phyloP scores from a whole-genome alignment of 192 early-diverging fungal genomes.

The Entomortierella lignicola region DNA sequence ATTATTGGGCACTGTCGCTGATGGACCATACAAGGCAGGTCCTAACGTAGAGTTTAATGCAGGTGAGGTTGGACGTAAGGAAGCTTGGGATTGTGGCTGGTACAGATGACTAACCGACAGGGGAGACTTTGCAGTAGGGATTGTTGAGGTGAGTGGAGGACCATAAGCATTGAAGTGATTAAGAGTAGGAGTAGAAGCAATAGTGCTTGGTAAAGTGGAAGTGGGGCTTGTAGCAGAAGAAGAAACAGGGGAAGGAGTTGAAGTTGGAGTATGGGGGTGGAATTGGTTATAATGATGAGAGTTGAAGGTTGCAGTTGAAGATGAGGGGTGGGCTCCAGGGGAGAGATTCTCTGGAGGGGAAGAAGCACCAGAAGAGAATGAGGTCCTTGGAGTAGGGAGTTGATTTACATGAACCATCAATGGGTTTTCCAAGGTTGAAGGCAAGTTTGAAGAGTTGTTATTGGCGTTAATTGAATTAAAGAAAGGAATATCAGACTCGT shows the following conservation, averaged over 20 bases:
- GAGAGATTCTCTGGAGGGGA: constrained; percentile 50
- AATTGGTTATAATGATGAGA: constrained; percentile 15
- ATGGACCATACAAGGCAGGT: constrained; percentile 28
- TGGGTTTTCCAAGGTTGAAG: constrained; percentile 23
- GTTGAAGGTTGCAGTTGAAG: constrained; percentile 9
- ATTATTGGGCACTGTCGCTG: constrained; percentile 1
- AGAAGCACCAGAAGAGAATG: constrained; percentile 45
- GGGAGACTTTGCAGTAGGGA: constrained; percentile 26
- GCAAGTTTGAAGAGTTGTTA: background rate
- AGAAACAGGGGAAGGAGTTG: constrained; percentile 16
- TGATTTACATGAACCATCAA: constrained; percentile 49
- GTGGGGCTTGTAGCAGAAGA: constrained; percentile 9
- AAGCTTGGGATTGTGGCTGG: constrained; percentile 38
- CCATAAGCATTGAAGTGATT: background rate
- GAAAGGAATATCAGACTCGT: background rate
- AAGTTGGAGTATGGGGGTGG: constrained; percentile 15
- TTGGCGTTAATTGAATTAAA: constrained; percentile 2
- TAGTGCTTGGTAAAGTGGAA: constrained; percentile 36
- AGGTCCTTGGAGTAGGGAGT: constrained; percentile 48
- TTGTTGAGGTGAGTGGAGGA: background rate
- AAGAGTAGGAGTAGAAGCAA: constrained; percentile 30
- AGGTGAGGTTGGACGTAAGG: constrained; percentile 40
- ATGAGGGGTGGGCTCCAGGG: constrained; percentile 11
- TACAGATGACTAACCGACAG: constrained; percentile 31
- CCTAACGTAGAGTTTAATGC: constrained; percentile 16